Evolutionary conservation across 345 rosid genomes (phyloP).

Genomic region (Murraya koenigii): DNA sequence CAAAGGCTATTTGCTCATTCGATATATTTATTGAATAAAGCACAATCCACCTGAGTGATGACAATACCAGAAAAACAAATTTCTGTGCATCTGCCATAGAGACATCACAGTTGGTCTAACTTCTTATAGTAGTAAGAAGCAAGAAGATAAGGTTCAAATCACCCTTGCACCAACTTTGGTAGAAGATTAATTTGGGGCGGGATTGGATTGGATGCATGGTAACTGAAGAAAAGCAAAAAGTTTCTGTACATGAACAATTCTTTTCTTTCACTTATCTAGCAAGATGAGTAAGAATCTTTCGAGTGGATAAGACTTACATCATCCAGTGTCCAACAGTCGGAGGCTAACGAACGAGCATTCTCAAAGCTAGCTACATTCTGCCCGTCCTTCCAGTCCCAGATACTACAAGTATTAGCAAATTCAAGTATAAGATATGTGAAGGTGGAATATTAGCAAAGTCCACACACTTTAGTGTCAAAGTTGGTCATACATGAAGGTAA

Average conservation of each 20-base stretch:
- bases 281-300: not conserved
- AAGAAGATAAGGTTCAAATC: not conserved
- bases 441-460: not conserved
- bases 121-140: not conserved
- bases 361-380: constrained; percentile 53
- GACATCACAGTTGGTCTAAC: not conserved
- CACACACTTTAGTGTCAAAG: not conserved
- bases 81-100: not conserved
- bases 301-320: constrained; percentile 36
- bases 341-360: constrained; percentile 80
- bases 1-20: not conserved
- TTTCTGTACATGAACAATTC: not conserved
- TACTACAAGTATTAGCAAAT: constrained; percentile 33
- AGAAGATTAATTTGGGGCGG: not conserved
- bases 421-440: too few species aligned
- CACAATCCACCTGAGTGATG: not conserved
- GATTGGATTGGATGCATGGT: not conserved
- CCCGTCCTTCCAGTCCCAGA: constrained; percentile 84
- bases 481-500: not conserved
- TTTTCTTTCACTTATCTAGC: not conserved
- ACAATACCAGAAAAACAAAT: not conserved
- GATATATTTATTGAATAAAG: not conserved
- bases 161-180: not conserved
- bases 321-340: constrained; percentile 67
- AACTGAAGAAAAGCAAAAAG: not conserved